These are phyloP conservation scores for Knufia fluminis DNA, from an alignment of 2,329 filamentous ascomycete genomes.

Conservation along the genomic window DNA sequence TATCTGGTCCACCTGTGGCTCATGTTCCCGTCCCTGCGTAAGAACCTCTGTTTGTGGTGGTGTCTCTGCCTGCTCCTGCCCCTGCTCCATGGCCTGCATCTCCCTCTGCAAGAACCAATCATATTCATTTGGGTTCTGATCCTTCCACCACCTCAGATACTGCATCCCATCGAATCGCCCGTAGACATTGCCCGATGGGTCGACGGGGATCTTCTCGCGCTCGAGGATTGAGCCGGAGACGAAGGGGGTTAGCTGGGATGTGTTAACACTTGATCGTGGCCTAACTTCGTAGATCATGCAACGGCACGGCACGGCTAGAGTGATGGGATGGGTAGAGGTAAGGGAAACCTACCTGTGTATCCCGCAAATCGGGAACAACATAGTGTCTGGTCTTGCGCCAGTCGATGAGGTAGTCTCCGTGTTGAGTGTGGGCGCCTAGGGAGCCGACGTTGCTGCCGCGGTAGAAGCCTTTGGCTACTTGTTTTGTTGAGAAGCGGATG, in stretches of 20 bases:
- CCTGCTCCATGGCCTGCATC: neutral
- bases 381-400: slow-evolving; percentile 86
- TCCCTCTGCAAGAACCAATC: neutral
- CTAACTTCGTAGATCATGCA: too few relatives aligned
- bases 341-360: slow-evolving; percentile 55
- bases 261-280: too few relatives aligned
- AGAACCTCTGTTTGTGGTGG: neutral
- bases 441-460: slow-evolving; percentile 86
- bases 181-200: neutral
- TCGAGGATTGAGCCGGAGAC: neutral
- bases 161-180: slow-evolving; percentile 4
- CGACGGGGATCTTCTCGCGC: neutral
- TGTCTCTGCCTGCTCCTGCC: neutral
- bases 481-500: slow-evolving; percentile 69
- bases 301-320: too few relatives aligned
- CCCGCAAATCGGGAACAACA: slow-evolving; percentile 62
- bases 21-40: neutral
- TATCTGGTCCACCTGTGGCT: too few relatives aligned
- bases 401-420: slow-evolving; percentile 76
- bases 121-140: slow-evolving; percentile 1
- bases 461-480: slow-evolving; percentile 89
- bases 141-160: slow-evolving; percentile 6
- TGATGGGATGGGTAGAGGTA: neutral
- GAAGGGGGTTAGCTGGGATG: slow-evolving; percentile 6
- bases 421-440: slow-evolving; percentile 75